phyloP scores from a whole-genome alignment of 2,329 filamentous ascomycete species.

The Fusarium albidum region DNA sequence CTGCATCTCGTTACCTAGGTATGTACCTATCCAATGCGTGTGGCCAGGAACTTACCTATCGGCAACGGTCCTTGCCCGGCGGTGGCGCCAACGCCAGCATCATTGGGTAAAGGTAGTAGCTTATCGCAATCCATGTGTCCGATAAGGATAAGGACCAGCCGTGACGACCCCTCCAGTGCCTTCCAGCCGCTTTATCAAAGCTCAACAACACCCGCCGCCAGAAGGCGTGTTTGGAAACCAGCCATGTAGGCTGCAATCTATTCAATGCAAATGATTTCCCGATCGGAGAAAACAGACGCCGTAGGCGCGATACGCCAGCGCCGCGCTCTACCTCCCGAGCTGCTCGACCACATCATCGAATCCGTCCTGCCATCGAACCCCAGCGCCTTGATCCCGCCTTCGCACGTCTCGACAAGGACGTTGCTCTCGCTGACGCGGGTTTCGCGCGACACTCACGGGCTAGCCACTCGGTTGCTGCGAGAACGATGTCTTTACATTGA shows the following conservation, averaged over 20 bases:
- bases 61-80: too few species aligned
- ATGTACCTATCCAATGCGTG: too few species aligned
- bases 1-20: too few species aligned
- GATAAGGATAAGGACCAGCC: conserved; percentile 22
- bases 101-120: conserved; percentile 6
- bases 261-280: conserved; percentile 17
- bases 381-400: conserved; percentile 45
- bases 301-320: conserved; percentile 4
- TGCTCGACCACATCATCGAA: conserved; percentile 48
- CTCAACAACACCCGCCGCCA: background rate
- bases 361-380: conserved; percentile 45
- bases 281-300: conserved; percentile 2
- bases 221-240: background rate
- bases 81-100: conserved; percentile 8
- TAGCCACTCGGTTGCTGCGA: conserved; percentile 53
- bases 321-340: conserved; percentile 44
- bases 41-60: too few species aligned
- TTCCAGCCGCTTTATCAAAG: background rate
- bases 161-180: background rate
- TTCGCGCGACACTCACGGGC: conserved; percentile 50
- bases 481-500: conserved; percentile 56
- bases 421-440: conserved; percentile 55
- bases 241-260: conserved; percentile 5
- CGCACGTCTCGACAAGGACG: conserved; percentile 51
- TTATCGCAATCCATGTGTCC: conserved; percentile 15